phyloP scores from a whole-genome alignment of 2,329 filamentous ascomycete genomes.

The Alternaria sp. region DNA sequence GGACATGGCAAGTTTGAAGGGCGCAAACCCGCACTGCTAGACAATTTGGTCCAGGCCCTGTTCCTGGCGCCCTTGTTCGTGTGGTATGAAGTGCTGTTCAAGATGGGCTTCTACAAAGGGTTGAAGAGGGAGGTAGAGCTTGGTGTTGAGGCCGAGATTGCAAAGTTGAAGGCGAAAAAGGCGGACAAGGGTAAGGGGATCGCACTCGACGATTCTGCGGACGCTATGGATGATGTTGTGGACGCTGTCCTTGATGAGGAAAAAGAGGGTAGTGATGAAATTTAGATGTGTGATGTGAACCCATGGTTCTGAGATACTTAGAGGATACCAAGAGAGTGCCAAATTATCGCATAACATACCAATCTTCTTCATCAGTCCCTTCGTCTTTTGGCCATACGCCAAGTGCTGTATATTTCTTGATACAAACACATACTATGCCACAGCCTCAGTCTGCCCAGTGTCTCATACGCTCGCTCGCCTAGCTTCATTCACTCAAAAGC shows the following conservation, averaged over 20 bases:
- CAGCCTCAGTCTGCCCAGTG: not conserved
- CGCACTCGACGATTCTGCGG: not conserved
- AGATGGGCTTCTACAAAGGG: conserved; percentile 76
- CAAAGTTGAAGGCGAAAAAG: conserved; percentile 55
- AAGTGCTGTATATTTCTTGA: not conserved
- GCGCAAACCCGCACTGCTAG: conserved; percentile 83
- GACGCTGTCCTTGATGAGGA: not conserved
- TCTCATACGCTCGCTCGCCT: not conserved
- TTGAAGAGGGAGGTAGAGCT: conserved; percentile 57
- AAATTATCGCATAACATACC: not conserved
- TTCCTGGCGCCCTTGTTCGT: conserved; percentile 96
- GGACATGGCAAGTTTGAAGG: conserved; percentile 91
- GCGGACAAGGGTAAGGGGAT: conserved; percentile 24
- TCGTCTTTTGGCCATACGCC: no score
- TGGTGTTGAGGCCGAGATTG: conserved; percentile 57
- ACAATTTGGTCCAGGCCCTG: conserved; percentile 89
- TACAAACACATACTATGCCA: not conserved
- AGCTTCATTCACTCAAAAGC: conserved; percentile 7
- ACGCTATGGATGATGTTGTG: not conserved
- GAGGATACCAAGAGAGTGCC: no score
- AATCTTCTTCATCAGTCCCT: not conserved
- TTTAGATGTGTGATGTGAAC: not conserved
- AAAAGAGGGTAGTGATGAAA: not conserved
- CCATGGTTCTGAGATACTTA: not conserved
- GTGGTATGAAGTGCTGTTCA: conserved; percentile 92